A percentile compares a stretch with the other conserved stretches of the same genome.
These are phyloP conservation scores for Sanghuangporus baumii DNA, from an alignment of 1,284 basidiomycete species.

Conservation along the genomic window DNA sequence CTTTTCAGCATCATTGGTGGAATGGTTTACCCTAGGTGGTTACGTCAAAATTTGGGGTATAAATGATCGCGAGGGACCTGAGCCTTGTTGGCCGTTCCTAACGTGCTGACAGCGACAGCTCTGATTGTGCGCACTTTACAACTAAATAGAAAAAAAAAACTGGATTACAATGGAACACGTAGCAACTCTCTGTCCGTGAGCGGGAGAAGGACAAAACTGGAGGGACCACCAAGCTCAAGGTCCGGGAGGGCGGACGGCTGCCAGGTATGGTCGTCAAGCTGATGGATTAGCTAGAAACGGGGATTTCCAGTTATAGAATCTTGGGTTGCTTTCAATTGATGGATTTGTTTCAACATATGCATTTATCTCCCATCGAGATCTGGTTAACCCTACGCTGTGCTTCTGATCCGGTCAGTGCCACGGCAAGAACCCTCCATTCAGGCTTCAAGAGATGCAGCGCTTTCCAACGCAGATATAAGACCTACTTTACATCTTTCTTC, in stretches of 20 bases:
- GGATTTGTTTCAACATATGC: slow-evolving; percentile 4
- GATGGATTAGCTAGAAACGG: background rate
- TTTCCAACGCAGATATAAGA: slow-evolving; percentile 2
- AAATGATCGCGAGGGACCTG: slow-evolving; percentile 1
- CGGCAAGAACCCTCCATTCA: background rate
- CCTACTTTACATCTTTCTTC: background rate
- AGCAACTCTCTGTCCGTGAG: no score
- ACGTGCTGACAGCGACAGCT: background rate
- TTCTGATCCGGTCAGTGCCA: slow-evolving; percentile 15
- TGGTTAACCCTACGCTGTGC: slow-evolving; percentile 3
- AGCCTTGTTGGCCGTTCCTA: background rate
- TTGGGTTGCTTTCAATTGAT: background rate
- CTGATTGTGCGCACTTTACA: background rate
- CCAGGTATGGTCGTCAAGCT: background rate
- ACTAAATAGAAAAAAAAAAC: background rate
- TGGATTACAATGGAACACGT: background rate
- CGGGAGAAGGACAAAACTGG: background rate
- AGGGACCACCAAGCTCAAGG: background rate
- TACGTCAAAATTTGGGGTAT: slow-evolving; percentile 7
- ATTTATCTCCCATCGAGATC: background rate
- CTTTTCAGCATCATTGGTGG: background rate
- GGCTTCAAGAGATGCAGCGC: background rate
- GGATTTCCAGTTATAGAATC: background rate
- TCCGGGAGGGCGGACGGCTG: background rate
- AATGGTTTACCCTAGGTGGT: background rate